Evolutionary conservation across 345 rosid genomes (phyloP).

Genomic region (Lepidium didymum): DNA sequence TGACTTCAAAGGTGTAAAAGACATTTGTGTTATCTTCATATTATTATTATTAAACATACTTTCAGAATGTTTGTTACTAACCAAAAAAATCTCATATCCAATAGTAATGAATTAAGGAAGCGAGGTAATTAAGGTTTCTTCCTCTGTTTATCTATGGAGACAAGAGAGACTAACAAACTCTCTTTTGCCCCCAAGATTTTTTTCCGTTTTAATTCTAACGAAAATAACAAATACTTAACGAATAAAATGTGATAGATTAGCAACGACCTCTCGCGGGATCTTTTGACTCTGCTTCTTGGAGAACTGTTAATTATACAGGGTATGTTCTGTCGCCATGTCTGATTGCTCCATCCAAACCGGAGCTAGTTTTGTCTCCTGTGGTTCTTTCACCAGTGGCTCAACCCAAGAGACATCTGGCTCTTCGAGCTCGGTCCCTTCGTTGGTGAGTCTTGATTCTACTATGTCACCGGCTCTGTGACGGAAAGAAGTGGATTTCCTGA

Average conservation of each 20-base stretch:
- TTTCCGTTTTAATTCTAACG: slow-evolving; percentile 13
- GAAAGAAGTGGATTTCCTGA: slow-evolving; percentile 63
- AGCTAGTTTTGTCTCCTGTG: slow-evolving; percentile 29
- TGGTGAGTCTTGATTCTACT: slow-evolving; percentile 13
- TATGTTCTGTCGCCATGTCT: slow-evolving; percentile 74
- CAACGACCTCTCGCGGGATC: slow-evolving; percentile 10
- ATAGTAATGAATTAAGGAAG: slow-evolving; percentile 24
- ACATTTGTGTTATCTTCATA: slow-evolving; percentile 11
- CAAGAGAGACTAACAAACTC: slow-evolving; percentile 16
- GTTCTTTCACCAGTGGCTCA: slow-evolving; percentile 59
- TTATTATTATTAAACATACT: not conserved
- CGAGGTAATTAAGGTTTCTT: slow-evolving; percentile 15
- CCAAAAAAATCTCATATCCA: slow-evolving; percentile 2
- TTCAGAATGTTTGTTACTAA: not conserved
- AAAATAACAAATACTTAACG: slow-evolving; percentile 18
- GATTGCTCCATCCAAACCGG: slow-evolving; percentile 77
- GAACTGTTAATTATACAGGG: slow-evolving; percentile 32
- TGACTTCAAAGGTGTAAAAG: slow-evolving; percentile 14
- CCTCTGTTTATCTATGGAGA: slow-evolving; percentile 26
- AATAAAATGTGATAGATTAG: slow-evolving; percentile 26
- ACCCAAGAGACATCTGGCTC: slow-evolving; percentile 84
- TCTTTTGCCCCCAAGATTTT: not conserved
- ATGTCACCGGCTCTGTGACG: slow-evolving; percentile 39
- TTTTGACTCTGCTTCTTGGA: not conserved
- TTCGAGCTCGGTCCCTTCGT: slow-evolving; percentile 22